Evolutionary conservation across 2,329 filamentous ascomycete genomes (phyloP), one percentile per base, ranked within the genome.

Genomic region (Stagonosporopsis rhizophila): DNA sequence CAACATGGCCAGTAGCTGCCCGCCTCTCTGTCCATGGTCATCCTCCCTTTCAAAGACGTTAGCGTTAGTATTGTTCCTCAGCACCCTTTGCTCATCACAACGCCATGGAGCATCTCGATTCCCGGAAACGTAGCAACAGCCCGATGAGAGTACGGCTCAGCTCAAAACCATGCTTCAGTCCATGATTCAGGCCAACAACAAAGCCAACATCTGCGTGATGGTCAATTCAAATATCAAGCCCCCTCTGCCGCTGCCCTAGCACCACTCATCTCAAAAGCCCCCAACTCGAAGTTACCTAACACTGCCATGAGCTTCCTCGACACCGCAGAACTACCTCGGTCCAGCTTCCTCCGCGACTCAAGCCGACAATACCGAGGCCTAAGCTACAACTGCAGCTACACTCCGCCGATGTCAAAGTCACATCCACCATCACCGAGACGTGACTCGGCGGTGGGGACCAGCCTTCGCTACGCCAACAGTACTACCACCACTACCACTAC

Each of bases 51-150:
- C 22, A 15, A 4, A 17, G 14, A 6, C 19, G 6, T n/a, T 27
- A 32, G 22, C 40, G 35, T 51, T 56, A 30, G 35, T 46, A 51
- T 56, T 56, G 53, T 56, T 50, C 52, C 5, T 15, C 27, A 22
- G 8, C 27, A 22, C 32, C n/a, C 37, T 17, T 22, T 20, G 5
- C 17, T 19, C 40, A 40, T 27, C 40, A 40, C 39, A 30, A 19
- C 15, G 23, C 39, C 27, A 20, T 15, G 20, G 17, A 34, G 20
- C 23, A 34, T 15, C 3, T 28, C 30, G 4, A 9, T 11, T 11
- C 14, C 23, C 22, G 14, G 27, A 15, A 32, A 32, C 19, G 22
- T 6, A 48, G 38, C 32, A 44, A 25, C 15, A 39, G 34, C 4
- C 4, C 30, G n/a, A 15, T 7, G 30, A n/a, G 14, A n/a, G 1